Evolutionary conservation across 257 asterid species (phyloP), one percentile per base, ranked within the genome.

Genomic region (Gentiana dahurica): DNA sequence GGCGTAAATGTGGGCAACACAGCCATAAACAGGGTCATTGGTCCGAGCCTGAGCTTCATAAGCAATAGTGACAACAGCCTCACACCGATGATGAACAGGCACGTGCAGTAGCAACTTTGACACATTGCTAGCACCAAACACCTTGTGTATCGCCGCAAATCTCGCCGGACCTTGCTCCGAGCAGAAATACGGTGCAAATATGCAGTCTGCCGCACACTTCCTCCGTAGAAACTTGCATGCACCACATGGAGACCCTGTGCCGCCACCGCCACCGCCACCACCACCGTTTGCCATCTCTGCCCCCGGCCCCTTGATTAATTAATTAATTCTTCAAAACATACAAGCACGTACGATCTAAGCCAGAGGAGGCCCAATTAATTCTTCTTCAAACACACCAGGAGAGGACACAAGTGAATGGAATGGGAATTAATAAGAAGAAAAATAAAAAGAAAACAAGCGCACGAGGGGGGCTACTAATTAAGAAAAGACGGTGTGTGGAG

Each of bases 141-240:
- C 97, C 70, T 90, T 90, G 54, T 90, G 97, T 6, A 90, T 84
- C 32, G 96, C 97, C 0, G 96, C 96, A 53, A 86, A 89, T 35
- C 94, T 70, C 3, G 93, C 85, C 34, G 97, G 81, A 0, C 95
- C 95, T n/a, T 84, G 94, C 24, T 89, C 97, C 6, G 95, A 77
- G 77, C 90, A 75, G 49, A 89, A 89, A 10, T 89, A 82, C 0
- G 97, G 97, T 4, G 95, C 94, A 55, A 86, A 89, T 0, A 89
- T 64, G 60, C 97, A 89, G 6, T 86, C 88, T 0, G 81, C 73
- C 3, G 88, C 86, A 49, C 97, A 89, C 41, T 86, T 89, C 32
- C 97, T 75, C 53, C 97, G 79, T 38, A 89, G 79, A 36, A 89
- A 89, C 75, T 89, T 89, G 83, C 97, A 89, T 54, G 97, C 97